Evolutionary conservation across 1,284 basidiomycete species (phyloP), one percentile per base, ranked within the genome.

Genomic region (Moesziomyces globuligerus): DNA sequence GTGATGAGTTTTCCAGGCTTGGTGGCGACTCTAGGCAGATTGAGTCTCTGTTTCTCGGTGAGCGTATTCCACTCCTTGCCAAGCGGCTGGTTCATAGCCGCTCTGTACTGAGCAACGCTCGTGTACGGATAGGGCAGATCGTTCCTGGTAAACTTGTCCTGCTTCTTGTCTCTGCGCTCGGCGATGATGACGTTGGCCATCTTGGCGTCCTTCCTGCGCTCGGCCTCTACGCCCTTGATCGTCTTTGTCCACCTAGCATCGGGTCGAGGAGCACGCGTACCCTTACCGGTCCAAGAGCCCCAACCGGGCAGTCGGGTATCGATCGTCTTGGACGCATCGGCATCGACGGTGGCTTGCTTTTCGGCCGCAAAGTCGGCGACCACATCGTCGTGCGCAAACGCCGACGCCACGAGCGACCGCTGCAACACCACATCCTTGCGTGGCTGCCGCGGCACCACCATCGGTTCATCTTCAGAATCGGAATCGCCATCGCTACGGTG

Each of bases 341-440:
- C 87, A 41, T 90, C 89, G 15, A 92, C 88, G 81, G 91, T 89
- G 38, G 87, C 86, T 36, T 87, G 86, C 82, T 98, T 98, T 50
- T 90, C 88, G 60, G 90, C 89, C 48, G 88, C 89, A 80, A 98
- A 98, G 51, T 91, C 90, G 81, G 90, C 88, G 0, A 95, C 89
- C 11, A 98, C 95, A 78, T 97, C 91, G 83, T 98, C 95, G 1
- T 92, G 93, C 0, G 95, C 95, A 85, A 98, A 98, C 0, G 95
- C 96, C 61, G 90, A 88, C 0, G 93, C 91, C 8, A 98, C 94
- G 5, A 98, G 86, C 69, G 96, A 91, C 23, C 91, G 87, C 81
- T 96, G 93, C 80, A 90, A 46, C 2, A 75, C 11, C 6, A 62
- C 65, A 0, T 17, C 32, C 7, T 34, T 34, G 32, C 32, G 15